These are phyloP conservation scores for Solanum aculeatissimum DNA, from an alignment of 305 asterid genomes.

Conservation along the genomic window DNA sequence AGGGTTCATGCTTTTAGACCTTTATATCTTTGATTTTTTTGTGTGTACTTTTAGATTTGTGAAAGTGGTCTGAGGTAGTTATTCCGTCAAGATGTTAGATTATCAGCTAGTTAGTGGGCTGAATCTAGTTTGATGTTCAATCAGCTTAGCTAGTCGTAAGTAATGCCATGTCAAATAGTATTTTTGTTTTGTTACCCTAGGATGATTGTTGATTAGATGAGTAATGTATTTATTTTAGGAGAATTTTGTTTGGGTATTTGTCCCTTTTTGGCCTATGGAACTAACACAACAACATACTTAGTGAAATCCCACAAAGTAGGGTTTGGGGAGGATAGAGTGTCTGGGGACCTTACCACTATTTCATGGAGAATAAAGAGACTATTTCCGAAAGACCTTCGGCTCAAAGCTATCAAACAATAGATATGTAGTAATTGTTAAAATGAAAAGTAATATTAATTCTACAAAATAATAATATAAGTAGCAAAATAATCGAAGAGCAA, in stretches of 20 bases:
- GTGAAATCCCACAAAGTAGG: no score
- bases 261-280: background rate
- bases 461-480: no score
- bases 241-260: background rate
- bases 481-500: no score
- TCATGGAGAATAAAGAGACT: no score
- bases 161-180: background rate
- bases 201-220: background rate
- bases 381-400: no score
- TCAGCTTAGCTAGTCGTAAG: background rate
- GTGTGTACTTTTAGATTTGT: background rate
- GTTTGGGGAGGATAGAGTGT: no score
- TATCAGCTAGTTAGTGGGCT: background rate
- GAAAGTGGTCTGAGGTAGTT: background rate
- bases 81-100: background rate
- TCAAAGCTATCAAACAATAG: no score
- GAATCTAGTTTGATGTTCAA: background rate
- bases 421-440: no score
- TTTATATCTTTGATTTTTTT: background rate
- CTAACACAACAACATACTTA: no score
- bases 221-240: background rate
- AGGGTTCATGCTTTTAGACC: background rate
- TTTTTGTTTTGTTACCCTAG: background rate
- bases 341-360: no score
- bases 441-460: no score